Base-by-base conservation (phyloP, 2,329 filamentous ascomycete genomes). In the Neonectria coccinea region DNA sequence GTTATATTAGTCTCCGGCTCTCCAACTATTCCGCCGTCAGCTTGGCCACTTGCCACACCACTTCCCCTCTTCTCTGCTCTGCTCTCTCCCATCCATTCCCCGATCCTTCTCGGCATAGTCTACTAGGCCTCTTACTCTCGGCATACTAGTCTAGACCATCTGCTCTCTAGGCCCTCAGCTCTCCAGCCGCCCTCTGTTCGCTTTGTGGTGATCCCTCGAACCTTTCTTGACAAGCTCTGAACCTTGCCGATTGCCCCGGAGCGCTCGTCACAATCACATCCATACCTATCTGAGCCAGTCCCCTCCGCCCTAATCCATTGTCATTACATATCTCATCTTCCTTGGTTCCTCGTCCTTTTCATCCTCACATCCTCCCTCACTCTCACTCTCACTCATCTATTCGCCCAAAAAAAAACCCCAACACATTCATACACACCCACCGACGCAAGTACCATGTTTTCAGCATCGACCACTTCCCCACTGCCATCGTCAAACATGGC, bases 1-100 rank as follows among this genome's bases (percentile, higher is more conserved):
- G 44, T 65, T 72, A 71, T 67, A 68, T 73, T 73, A 73, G 64
- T 70, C 14, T 39, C 14, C 36, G 36, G 9, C n/a, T 20, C 39
- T 42, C 39, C 39, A 42, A 4, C 39, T 42, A 7, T n/a, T 42
- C 39, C 56, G n/a, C 55, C 42, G 62, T 64, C 52, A 59, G 59
- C 62, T 42, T 50, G 50, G 44, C 62, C 55, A 48, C 61, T 45
- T 39, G 6, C 14, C 36, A n/a, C 36, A 39, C 36, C 36, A 39
- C 36, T 48, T 29, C 29, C 47, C 39, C 48, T 68, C 56, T 61
- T 62, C 68, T 62, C 42, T 54, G 60, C 56, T 56, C 55, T 47
- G 22, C 41, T 39, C 27, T 50, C 12, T 27, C 56, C 41, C 22
- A 27, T 56, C 56, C 36, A 44, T 54, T 22, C 39, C 39, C 39